Conservation (phyloP, 2,329 filamentous ascomycete genomes). For the Penicillium janthinellum region DNA sequence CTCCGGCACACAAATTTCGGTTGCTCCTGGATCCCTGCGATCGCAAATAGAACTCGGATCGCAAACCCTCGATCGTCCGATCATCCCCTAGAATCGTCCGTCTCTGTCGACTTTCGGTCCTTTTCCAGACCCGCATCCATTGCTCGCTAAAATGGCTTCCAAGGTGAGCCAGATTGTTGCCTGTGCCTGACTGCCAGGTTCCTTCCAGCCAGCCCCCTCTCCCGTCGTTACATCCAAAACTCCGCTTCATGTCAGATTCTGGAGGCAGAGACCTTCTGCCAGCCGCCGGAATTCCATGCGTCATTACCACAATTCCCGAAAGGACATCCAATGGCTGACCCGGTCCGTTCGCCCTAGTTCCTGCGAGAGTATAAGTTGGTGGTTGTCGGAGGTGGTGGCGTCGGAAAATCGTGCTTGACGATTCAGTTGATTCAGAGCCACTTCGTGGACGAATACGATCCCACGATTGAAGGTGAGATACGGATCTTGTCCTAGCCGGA, state of each 20-base stretch:
- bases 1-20: slow-evolving; percentile 8
- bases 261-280: not conserved
- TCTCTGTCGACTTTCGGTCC: slow-evolving; percentile 9
- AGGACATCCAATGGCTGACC: slow-evolving; percentile 24
- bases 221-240: not conserved
- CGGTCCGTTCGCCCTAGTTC: slow-evolving; percentile 57
- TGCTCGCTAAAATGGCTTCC: slow-evolving; percentile 25
- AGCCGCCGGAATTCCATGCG: not conserved
- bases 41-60: slow-evolving; percentile 14
- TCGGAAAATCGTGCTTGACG: slow-evolving; percentile 98
- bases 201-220: not conserved
- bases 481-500: not conserved
- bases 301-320: not conserved
- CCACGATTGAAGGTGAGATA: slow-evolving; percentile 85
- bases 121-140: slow-evolving; percentile 5
- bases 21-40: slow-evolving; percentile 20
- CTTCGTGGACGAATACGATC: slow-evolving; percentile 99
- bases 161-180: slow-evolving; percentile 22
- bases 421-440: slow-evolving; percentile 96
- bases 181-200: slow-evolving; percentile 4
- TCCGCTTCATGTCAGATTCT: not conserved
- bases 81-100: slow-evolving; percentile 7
- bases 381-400: slow-evolving; percentile 95
- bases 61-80: slow-evolving; percentile 9
- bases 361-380: slow-evolving; percentile 93